Evolutionary conservation across 1,284 basidiomycete species (phyloP).

Genomic region (Polyporus tsugae): DNA sequence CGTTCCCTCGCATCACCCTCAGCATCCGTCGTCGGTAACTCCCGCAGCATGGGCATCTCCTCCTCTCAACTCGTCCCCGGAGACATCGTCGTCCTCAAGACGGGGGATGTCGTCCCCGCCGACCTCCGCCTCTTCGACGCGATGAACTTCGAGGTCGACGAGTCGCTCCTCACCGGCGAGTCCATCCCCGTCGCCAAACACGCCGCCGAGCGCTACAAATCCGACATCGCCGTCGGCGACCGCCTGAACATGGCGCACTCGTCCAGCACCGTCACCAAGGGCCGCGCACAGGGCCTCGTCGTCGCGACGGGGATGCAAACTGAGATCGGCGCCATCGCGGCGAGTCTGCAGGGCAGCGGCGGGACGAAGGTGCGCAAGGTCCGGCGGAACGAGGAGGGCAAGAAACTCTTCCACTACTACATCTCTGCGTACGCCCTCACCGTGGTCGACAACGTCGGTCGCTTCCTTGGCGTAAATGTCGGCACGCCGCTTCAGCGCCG

Average conservation of each 20-base stretch:
- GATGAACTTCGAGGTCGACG: slow-evolving; percentile 64
- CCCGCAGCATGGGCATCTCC: background rate
- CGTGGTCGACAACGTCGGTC: background rate
- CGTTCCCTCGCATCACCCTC: background rate
- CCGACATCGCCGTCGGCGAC: slow-evolving; percentile 53
- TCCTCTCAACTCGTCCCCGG: slow-evolving; percentile 57
- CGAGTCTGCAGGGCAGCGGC: background rate
- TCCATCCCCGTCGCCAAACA: slow-evolving; percentile 70
- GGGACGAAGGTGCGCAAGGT: background rate
- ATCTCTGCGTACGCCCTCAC: background rate
- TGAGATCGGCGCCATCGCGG: slow-evolving; percentile 48
- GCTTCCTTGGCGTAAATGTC: slow-evolving; percentile 25
- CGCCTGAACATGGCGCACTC: slow-evolving; percentile 64
- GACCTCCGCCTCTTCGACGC: slow-evolving; percentile 52
- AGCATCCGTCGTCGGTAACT: background rate
- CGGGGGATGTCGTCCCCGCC: slow-evolving; percentile 69
- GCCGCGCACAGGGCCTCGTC: slow-evolving; percentile 66
- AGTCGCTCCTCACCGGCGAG: slow-evolving; percentile 77
- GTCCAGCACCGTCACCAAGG: slow-evolving; percentile 71
- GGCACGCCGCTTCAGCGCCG: slow-evolving; percentile 71
- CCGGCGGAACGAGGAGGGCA: background rate
- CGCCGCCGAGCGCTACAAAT: slow-evolving; percentile 41
- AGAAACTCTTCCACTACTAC: background rate
- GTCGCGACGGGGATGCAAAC: slow-evolving; percentile 73
- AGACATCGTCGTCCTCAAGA: slow-evolving; percentile 64